Percentiles rank a stretch among this genome's conserved stretches.
Evolutionary conservation across 1,139 yeast genomes (phyloP).

Genomic region (Pichia sp.): DNA sequence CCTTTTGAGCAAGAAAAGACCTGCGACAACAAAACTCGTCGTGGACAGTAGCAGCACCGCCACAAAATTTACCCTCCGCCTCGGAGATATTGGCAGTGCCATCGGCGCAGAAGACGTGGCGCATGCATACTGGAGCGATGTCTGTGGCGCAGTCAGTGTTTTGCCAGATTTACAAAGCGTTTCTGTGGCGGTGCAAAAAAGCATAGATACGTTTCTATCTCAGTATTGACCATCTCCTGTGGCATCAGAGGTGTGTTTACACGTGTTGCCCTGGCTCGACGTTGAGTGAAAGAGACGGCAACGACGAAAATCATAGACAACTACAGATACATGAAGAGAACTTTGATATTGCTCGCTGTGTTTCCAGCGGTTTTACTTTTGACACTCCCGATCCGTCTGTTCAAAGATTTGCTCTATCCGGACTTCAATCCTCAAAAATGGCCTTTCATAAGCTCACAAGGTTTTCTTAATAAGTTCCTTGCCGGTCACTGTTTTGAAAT

Average conservation of each 20-base stretch:
- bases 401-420: constrained; percentile 13
- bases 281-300: too few relatives aligned
- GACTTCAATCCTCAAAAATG: constrained; percentile 18
- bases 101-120: background rate
- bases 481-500: constrained; percentile 30
- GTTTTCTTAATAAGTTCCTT: constrained; percentile 26
- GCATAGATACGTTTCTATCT: background rate
- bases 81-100: background rate
- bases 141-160: background rate
- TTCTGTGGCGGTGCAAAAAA: constrained; percentile 3
- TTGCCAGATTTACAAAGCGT: background rate
- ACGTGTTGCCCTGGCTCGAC: too few relatives aligned
- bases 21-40: background rate
- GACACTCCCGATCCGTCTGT: constrained; percentile 12
- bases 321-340: background rate
- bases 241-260: too few relatives aligned
- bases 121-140: background rate
- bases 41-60: background rate
- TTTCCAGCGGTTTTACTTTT: constrained; percentile 8
- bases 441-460: constrained; percentile 24
- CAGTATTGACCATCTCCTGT: background rate
- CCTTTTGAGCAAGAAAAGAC: background rate
- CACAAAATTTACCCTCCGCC: background rate
- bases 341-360: background rate
- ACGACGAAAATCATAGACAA: too few relatives aligned